Base-by-base conservation (phyloP, 129 eudicot species). In the Chrysanthemum lavandulifolium region DNA sequence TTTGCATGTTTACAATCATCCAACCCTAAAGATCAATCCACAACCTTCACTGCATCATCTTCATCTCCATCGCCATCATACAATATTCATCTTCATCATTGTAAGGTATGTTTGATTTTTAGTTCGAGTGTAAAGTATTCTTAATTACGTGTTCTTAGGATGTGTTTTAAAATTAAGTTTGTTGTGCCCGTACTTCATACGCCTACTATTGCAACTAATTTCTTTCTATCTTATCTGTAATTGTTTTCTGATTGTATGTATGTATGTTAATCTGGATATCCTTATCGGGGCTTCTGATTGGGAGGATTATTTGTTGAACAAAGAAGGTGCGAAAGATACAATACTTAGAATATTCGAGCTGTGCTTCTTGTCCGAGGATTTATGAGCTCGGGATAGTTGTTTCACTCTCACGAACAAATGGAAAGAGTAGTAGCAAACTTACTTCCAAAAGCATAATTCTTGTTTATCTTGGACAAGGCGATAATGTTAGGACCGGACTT, bases 381-480 rank as follows among this genome's bases (percentile, higher is more conserved):
- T 90, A 90, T 77, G 97, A 95, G 82, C 86, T 95, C 15, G 97
- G 96, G 5, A 73, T 94, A 58, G 87, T 79, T 67, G 75, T 82
- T 45, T 80, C 84, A 45, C 75, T 68, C 61, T 65, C 81, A 13
- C 63, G 13, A 45, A 72, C 84, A 9, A 82, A 83, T 27, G 74
- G 82, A 67, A 88, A 76, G 8, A 68, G 54, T 31, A 74, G 68
- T 13, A 77, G 72, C 55, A 80, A 81, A 76, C 85, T 88, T 47
- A 79, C 77, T 11, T 75, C 91, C 23, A 73, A 76, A 72, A 69
- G 61, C 68, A 74, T 88, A 64, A 76, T 86, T 79, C 88, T 89
- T 48, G 99, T 95, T 65, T 95, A 95, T 75, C 80, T 90, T 65
- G 99, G 99, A 65, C 91, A 95, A 75, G 85, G 97, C 27, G 97